These are phyloP conservation scores for Secale cereale DNA, from an alignment of 176 grass and related monocot species.

Conservation along the genomic window DNA sequence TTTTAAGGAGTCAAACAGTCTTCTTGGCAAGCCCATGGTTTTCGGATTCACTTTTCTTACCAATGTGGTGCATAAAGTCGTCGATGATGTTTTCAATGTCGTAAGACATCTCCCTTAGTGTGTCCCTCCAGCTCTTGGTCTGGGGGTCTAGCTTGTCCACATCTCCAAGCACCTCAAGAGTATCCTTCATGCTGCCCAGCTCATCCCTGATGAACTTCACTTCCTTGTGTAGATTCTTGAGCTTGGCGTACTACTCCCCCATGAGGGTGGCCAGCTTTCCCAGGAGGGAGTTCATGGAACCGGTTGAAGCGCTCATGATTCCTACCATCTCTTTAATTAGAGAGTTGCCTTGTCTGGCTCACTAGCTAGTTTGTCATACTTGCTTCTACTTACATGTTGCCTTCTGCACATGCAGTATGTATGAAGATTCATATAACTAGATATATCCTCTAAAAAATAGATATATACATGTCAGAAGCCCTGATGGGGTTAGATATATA, in stretches of 20 bases:
- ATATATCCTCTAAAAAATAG: no score
- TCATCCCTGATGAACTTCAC: background rate
- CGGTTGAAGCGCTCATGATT: background rate
- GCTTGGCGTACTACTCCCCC: conserved; percentile 7
- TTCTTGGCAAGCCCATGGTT: background rate
- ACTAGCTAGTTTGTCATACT: no score
- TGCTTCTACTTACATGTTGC: no score
- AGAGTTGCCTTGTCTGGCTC: no score
- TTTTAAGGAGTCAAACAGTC: background rate
- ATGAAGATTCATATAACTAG: no score
- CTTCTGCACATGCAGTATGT: no score
- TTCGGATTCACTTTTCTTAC: background rate
- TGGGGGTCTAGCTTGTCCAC: conserved; percentile 1
- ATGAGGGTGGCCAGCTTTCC: background rate
- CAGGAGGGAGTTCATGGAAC: background rate
- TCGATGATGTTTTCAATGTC: conserved; percentile 8
- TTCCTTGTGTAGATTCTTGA: background rate
- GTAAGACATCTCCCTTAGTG: background rate
- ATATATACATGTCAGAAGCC: no score
- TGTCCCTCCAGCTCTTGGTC: background rate
- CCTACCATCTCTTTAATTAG: no score
- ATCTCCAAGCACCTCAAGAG: background rate
- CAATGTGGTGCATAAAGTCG: background rate
- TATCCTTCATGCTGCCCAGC: background rate
- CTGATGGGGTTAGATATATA: no score